phyloP scores from a whole-genome alignment of 2,329 filamentous ascomycete genomes.

The Ascochyta clinopodiicola region DNA sequence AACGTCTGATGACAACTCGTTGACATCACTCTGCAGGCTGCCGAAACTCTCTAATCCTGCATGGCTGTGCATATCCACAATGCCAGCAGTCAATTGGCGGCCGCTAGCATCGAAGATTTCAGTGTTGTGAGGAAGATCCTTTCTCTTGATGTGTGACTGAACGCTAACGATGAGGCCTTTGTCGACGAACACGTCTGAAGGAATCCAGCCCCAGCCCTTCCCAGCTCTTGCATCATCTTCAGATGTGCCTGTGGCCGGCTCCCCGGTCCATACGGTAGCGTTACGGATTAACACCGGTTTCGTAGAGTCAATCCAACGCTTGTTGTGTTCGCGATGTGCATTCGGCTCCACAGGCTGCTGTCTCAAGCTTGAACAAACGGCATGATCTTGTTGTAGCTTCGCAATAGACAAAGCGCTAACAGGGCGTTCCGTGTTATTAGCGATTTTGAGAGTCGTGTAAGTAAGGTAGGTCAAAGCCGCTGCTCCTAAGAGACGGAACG shows the following conservation, averaged over 20 bases:
- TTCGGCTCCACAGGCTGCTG: constrained; percentile 63
- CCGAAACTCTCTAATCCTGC: constrained; percentile 48
- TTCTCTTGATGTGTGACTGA: constrained; percentile 51
- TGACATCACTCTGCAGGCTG: constrained; percentile 65
- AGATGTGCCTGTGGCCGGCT: constrained; percentile 61
- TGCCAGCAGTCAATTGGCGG: constrained; percentile 68
- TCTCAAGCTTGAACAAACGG: constrained; percentile 63
- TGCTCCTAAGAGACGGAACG: constrained; percentile 25
- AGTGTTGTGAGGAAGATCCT: constrained; percentile 39
- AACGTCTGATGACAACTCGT: constrained; percentile 69
- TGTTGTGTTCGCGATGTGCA: constrained; percentile 64
- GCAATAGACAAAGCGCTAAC: constrained; percentile 55
- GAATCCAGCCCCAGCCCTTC: constrained; percentile 66
- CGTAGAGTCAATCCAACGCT: constrained; percentile 65
- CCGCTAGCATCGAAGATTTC: constrained; percentile 65
- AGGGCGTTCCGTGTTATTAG: constrained; percentile 24
- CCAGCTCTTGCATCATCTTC: constrained; percentile 63
- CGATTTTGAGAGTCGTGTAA: constrained; percentile 24
- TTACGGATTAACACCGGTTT: constrained; percentile 70
- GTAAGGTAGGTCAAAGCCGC: constrained; percentile 29
- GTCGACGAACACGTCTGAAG: constrained; percentile 67
- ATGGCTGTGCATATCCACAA: constrained; percentile 77
- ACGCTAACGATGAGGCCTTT: constrained; percentile 67
- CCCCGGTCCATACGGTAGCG: constrained; percentile 71
- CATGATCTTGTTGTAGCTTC: constrained; percentile 62